Percentiles rank a stretch among this genome's conserved stretches.
Conservation (phyloP, 148 eudicot genomes). For the Cornus kousa region DNA sequence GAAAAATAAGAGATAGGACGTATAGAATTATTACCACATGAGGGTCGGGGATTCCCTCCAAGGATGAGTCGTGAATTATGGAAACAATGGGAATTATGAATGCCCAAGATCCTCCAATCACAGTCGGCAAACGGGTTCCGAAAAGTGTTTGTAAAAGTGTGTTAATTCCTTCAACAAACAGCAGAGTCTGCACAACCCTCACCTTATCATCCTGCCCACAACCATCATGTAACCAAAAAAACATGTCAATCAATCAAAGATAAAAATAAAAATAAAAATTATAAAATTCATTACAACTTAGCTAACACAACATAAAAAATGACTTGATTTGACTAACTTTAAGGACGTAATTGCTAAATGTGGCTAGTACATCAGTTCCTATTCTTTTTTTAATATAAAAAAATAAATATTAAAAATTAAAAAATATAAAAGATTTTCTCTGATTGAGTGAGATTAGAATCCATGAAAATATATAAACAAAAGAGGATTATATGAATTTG, state of each 20-base stretch:
- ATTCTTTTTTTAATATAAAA: background rate
- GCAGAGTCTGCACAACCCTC: conserved; percentile 91
- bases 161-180: conserved; percentile 90
- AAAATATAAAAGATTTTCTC: background rate
- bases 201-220: conserved; percentile 78
- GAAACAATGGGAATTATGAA: conserved; percentile 93
- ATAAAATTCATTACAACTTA: too few species aligned
- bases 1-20: background rate
- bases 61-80: conserved; percentile 75
- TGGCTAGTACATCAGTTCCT: background rate
- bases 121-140: conserved; percentile 86
- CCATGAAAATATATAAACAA: background rate
- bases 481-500: background rate
- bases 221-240: background rate
- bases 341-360: background rate
- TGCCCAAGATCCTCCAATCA: conserved; percentile 93
- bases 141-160: conserved; percentile 84
- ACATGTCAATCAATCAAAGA: background rate
- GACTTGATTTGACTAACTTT: too few species aligned
- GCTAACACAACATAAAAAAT: too few species aligned
- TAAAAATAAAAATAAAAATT: too few species aligned
- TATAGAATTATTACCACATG: conserved; percentile 40
- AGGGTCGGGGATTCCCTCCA: conserved; percentile 53
- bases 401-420: too few species aligned
- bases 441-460: background rate